A percentile compares a stretch with the other conserved stretches of the same genome.
phyloP scores from a whole-genome alignment of 2,329 filamentous ascomycete genomes.

The Diaporthe sp. region DNA sequence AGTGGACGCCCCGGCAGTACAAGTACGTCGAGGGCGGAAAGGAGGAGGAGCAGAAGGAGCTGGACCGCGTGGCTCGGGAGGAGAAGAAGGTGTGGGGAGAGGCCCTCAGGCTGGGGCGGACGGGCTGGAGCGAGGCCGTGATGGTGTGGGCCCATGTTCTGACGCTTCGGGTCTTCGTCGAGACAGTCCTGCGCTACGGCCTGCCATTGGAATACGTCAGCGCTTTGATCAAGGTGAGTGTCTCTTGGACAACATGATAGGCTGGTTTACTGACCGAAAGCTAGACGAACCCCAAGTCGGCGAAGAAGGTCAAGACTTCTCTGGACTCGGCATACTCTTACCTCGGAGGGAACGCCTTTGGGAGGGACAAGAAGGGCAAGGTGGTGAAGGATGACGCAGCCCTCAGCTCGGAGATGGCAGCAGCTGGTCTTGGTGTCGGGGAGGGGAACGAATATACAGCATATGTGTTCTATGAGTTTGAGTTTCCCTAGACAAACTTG shows the following conservation, averaged over 20 bases:
- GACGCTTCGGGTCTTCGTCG: conserved; percentile 93
- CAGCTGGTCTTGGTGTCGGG: conserved; percentile 75
- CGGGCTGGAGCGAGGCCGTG: conserved; percentile 95
- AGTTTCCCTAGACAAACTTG: conserved; percentile 67
- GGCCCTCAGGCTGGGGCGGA: conserved; percentile 86
- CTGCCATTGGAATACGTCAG: conserved; percentile 91
- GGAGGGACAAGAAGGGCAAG: conserved; percentile 92
- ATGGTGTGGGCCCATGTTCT: conserved; percentile 97
- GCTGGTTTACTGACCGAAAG: conserved; percentile 41
- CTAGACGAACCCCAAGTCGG: conserved; percentile 86
- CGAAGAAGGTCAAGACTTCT: conserved; percentile 82
- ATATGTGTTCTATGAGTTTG: conserved; percentile 97
- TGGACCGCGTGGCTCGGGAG: conserved; percentile 85
- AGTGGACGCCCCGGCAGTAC: conserved; percentile 96
- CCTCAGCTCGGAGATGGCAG: conserved; percentile 86
- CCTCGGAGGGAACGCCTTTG: conserved; percentile 93
- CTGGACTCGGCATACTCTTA: conserved; percentile 91
- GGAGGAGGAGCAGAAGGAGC: conserved; percentile 90
- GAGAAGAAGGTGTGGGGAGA: conserved; percentile 95
- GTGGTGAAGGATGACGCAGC: conserved; percentile 90
- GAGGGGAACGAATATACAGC: conserved; percentile 91
- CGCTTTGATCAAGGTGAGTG: conserved; percentile 83
- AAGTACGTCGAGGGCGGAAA: conserved; percentile 91
- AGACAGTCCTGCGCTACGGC: conserved; percentile 97
- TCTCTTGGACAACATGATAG: background rate